Percentiles rank a stretch among this genome's conserved stretches.
These are phyloP conservation scores for Colletotrichum sp. DNA, from an alignment of 2,329 filamentous ascomycete genomes.

Conservation along the genomic window DNA sequence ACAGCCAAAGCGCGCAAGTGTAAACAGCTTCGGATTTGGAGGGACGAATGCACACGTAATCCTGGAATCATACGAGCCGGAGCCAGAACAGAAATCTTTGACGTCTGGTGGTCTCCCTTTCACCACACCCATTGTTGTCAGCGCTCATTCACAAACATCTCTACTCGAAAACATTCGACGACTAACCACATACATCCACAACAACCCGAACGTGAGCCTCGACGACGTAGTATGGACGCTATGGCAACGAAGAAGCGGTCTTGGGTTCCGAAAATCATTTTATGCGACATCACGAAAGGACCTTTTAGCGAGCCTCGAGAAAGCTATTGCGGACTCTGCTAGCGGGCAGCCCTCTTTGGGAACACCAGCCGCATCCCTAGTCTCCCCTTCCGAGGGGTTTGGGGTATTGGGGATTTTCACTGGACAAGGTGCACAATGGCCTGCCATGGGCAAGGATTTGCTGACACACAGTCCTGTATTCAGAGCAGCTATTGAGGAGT, in stretches of 20 bases:
- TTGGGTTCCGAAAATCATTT: neutral
- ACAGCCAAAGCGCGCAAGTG: slow-evolving; percentile 37
- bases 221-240: neutral
- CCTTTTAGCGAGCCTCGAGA: neutral
- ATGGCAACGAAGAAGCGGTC: neutral
- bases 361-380: neutral
- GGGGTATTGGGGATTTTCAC: slow-evolving; percentile 26
- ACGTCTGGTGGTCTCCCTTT: rapidly evolving
- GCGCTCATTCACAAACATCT: neutral
- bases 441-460: slow-evolving; percentile 27
- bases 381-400: neutral
- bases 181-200: neutral
- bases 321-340: neutral
- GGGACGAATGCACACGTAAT: slow-evolving; percentile 32
- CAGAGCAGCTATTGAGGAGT: neutral
- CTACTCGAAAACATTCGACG: neutral
- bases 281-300: neutral
- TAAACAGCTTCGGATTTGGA: slow-evolving; percentile 35
- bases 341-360: neutral
- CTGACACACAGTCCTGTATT: slow-evolving; percentile 42
- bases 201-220: neutral
- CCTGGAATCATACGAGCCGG: slow-evolving; percentile 17
- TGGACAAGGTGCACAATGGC: slow-evolving; percentile 31
- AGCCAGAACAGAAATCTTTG: neutral
- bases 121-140: neutral